These are phyloP conservation scores for Apophysomyces ossiformis DNA, from an alignment of 371 early-diverging fungal genomes.

Conservation along the genomic window DNA sequence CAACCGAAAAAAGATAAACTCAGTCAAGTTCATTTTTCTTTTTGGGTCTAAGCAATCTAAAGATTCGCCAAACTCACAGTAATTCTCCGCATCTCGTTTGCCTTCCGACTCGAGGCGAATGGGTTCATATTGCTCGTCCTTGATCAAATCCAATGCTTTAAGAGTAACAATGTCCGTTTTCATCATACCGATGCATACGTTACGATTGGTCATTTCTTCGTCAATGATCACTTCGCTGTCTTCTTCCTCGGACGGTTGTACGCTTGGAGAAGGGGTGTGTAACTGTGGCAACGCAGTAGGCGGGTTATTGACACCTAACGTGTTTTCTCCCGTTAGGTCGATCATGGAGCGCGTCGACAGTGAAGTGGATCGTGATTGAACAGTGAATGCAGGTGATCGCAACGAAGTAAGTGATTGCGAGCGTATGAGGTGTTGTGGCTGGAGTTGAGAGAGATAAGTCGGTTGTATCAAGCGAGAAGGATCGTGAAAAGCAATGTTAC, in stretches of 20 bases:
- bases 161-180: constrained; percentile 47
- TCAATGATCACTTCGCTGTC: constrained; percentile 31
- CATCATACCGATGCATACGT: constrained; percentile 51
- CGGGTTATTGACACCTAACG: neutral
- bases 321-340: neutral
- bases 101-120: constrained; percentile 41
- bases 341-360: neutral
- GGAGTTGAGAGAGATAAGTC: neutral
- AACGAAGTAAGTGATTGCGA: constrained; percentile 16
- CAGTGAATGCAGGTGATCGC: neutral
- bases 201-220: constrained; percentile 30
- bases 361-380: neutral
- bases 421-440: constrained; percentile 12
- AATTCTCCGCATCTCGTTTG: constrained; percentile 32
- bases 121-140: constrained; percentile 43
- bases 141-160: constrained; percentile 29
- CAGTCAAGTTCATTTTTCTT: neutral
- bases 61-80: constrained; percentile 28
- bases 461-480: neutral
- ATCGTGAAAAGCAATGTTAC: neutral
- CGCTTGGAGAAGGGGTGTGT: too few species aligned
- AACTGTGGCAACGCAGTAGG: neutral
- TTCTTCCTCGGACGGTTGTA: neutral
- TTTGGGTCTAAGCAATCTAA: neutral
- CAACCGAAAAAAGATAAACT: constrained; percentile 5